A percentile compares a stretch with the other conserved stretches of the same genome.
phyloP scores from a whole-genome alignment of 75 land plant genomes.

The Picea sitchensis region DNA sequence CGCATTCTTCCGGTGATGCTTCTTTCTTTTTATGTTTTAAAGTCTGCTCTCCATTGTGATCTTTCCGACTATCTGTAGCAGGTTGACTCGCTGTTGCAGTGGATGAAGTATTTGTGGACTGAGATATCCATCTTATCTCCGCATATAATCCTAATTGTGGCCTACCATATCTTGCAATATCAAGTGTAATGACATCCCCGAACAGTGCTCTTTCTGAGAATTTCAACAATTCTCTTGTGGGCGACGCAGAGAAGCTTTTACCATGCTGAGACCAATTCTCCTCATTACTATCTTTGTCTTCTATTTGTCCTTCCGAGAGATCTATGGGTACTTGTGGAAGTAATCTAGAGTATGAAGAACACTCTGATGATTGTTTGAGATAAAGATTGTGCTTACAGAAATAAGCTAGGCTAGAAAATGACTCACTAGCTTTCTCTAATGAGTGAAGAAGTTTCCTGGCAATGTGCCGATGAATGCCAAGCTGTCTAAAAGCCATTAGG shows the following conservation, averaged over 20 bases:
- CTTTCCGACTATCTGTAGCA: constrained; percentile 28
- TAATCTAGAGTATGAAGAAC: neutral
- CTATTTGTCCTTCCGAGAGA: neutral
- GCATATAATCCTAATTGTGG: constrained; percentile 2
- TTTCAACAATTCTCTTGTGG: neutral
- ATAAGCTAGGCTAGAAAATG: neutral
- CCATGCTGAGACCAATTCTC: neutral
- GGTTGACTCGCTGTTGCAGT: constrained; percentile 49
- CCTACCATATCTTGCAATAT: neutral
- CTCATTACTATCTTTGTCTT: neutral
- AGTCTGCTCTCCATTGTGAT: constrained; percentile 30
- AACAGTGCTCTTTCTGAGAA: neutral
- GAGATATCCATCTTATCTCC: constrained; percentile 14
- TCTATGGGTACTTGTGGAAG: neutral
- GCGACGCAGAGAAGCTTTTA: neutral
- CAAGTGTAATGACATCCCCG: neutral
- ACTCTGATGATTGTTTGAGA: constrained; percentile 1
- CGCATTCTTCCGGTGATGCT: constrained; percentile 93
- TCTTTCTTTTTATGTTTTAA: constrained; percentile 41
- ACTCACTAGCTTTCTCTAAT: neutral
- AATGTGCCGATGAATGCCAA: neutral
- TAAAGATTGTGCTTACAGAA: neutral
- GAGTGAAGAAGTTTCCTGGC: neutral
- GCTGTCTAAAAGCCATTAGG: neutral
- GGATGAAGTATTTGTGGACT: constrained; percentile 28